phyloP scores from a whole-genome alignment of 192 early-diverging fungal genomes.

The Mortierella claussenii region DNA sequence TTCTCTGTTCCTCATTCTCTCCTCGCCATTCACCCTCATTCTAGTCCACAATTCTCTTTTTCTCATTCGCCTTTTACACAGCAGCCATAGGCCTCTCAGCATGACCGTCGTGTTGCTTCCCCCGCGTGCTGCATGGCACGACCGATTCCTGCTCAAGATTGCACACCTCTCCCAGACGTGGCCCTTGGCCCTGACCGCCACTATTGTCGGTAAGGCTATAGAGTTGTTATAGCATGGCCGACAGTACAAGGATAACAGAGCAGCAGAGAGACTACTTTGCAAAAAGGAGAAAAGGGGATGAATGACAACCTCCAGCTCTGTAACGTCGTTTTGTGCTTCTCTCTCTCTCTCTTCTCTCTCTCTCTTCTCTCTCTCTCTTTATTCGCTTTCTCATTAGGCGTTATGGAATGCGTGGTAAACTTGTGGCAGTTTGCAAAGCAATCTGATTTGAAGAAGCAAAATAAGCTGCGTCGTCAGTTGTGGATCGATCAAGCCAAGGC shows the following conservation, averaged over 20 bases:
- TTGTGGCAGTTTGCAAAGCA: constrained; percentile 34
- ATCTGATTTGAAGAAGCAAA: constrained; percentile 19
- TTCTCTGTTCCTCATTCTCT: too few relatives aligned
- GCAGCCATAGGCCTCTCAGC: too few relatives aligned
- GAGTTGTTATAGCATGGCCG: too few relatives aligned
- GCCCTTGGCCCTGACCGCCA: constrained; percentile 26
- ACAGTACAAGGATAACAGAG: too few relatives aligned
- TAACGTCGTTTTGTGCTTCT: too few relatives aligned
- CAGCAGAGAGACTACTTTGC: too few relatives aligned
- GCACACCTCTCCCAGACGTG: constrained; percentile 10
- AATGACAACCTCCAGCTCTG: too few relatives aligned
- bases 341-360: background rate
- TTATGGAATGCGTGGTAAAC: constrained; percentile 45
- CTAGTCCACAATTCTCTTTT: too few relatives aligned
- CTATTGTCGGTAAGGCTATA: constrained; percentile 40
- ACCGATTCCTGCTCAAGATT: constrained; percentile 28
- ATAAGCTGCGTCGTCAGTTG: constrained; percentile 18
- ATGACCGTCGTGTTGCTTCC: too few relatives aligned
- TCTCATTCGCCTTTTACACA: too few relatives aligned
- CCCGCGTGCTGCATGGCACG: constrained; percentile 46
- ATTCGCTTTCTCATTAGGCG: constrained; percentile 4
- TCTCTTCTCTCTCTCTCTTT: background rate
- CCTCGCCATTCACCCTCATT: too few relatives aligned
- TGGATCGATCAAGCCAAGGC: constrained; percentile 40
- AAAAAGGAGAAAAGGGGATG: too few relatives aligned